Evolutionary conservation across 2,329 filamentous ascomycete genomes (phyloP).

Genomic region (Chlorencoelia australis): DNA sequence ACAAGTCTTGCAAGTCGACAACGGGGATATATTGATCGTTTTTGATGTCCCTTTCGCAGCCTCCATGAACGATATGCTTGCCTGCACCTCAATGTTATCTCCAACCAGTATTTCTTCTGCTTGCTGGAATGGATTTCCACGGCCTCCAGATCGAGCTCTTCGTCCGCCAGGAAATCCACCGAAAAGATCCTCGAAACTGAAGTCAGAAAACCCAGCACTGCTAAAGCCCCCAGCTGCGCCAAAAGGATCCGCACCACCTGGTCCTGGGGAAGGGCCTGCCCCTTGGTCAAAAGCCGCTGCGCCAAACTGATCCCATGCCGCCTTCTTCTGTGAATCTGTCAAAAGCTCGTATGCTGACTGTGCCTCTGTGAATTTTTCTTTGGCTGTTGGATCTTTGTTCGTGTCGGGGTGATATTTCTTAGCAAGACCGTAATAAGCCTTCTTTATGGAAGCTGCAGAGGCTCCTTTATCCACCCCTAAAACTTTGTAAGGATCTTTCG

Average conservation of each 20-base stretch:
- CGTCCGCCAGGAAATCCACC: conserved; percentile 56
- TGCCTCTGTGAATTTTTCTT: conserved; percentile 88
- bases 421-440: conserved; percentile 92
- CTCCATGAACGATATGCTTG: conserved; percentile 90
- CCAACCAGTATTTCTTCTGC: conserved; percentile 79
- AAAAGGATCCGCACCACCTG: conserved; percentile 51
- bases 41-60: conserved; percentile 85
- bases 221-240: conserved; percentile 42
- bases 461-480: conserved; percentile 77
- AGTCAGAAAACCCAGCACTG: conserved; percentile 60
- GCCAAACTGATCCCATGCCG: conserved; percentile 86
- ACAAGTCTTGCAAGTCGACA: conserved; percentile 75
- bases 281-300: conserved; percentile 77
- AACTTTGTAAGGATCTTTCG: conserved; percentile 74
- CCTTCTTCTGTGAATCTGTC: conserved; percentile 84
- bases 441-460: conserved; percentile 85
- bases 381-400: conserved; percentile 88
- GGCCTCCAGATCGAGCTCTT: conserved; percentile 36
- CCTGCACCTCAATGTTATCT: conserved; percentile 90
- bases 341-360: conserved; percentile 91
- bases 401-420: conserved; percentile 98
- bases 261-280: conserved; percentile 43
- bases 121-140: conserved; percentile 60
- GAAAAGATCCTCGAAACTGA: conserved; percentile 96
- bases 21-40: conserved; percentile 76